A percentile compares a stretch with the other conserved stretches of the same genome.
These are phyloP conservation scores for Nicotiana sylvestris DNA, from an alignment of 257 asterid genomes.

Conservation along the genomic window DNA sequence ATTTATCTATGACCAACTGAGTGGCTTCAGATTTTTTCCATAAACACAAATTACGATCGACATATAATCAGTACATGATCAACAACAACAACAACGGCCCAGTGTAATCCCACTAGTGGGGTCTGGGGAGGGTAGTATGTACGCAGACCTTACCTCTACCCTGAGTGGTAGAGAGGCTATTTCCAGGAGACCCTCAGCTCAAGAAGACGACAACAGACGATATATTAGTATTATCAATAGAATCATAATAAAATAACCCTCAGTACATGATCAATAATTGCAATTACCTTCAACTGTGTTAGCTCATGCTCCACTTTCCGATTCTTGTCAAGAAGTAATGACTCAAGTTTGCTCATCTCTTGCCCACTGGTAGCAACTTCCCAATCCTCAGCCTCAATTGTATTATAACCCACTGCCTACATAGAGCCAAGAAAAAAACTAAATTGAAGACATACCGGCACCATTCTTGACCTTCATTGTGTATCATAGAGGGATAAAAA, in stretches of 20 bases:
- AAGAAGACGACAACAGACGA: too few species aligned
- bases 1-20: neutral
- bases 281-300: constrained; percentile 77
- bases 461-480: neutral
- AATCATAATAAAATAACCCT: too few species aligned
- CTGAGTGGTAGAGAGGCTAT: too few species aligned
- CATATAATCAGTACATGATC: neutral
- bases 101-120: too few species aligned
- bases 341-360: constrained; percentile 97
- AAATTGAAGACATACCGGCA: neutral
- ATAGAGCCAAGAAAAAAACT: neutral
- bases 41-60: neutral
- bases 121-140: too few species aligned
- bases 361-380: constrained; percentile 96
- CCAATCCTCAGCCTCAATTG: constrained; percentile 99
- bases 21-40: neutral
- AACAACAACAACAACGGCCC: neutral
- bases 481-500: neutral
- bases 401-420: constrained; percentile 99
- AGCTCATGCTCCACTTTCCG: constrained; percentile 97
- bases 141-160: too few species aligned
- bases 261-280: neutral
- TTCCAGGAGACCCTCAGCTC: too few species aligned
- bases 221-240: too few species aligned
- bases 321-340: constrained; percentile 93